These are phyloP conservation scores for Linderniella brevidens DNA, from an alignment of 257 asterid genomes.

Conservation along the genomic window DNA sequence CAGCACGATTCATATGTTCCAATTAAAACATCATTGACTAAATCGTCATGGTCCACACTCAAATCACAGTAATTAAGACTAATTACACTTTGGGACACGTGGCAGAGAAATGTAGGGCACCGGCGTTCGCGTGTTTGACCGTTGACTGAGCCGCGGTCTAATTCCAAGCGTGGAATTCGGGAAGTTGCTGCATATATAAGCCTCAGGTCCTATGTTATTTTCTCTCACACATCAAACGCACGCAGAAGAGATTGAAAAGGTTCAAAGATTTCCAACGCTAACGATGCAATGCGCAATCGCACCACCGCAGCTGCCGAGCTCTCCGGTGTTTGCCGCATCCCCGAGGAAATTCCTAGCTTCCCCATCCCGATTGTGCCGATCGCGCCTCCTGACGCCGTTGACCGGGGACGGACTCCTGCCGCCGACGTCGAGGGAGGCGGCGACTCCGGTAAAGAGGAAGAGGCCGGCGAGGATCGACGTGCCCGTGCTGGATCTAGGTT, in stretches of 20 bases:
- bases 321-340: constrained; percentile 33
- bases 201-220: too few species aligned
- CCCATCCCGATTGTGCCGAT: constrained; percentile 13
- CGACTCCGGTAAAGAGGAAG: constrained; percentile 38
- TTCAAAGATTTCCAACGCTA: not conserved
- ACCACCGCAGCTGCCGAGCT: constrained; percentile 8
- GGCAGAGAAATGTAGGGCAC: constrained; percentile 1
- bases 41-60: too few species aligned
- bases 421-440: constrained; percentile 11
- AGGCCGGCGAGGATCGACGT: constrained; percentile 44
- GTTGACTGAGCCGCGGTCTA: not conserved
- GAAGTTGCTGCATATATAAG: too few species aligned
- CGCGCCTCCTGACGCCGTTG: constrained; percentile 18
- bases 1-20: too few species aligned
- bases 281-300: constrained; percentile 34
- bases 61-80: too few species aligned
- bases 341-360: constrained; percentile 28
- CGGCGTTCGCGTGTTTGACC: constrained; percentile 13
- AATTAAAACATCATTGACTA: too few species aligned
- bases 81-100: not conserved
- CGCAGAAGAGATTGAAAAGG: not conserved
- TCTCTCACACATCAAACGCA: too few species aligned
- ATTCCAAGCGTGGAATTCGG: not conserved
- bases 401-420: constrained; percentile 5
- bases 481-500: constrained; percentile 20